These are phyloP conservation scores for Colletotrichum endophyticum DNA, from an alignment of 2,329 filamentous ascomycete genomes.

Conservation along the genomic window DNA sequence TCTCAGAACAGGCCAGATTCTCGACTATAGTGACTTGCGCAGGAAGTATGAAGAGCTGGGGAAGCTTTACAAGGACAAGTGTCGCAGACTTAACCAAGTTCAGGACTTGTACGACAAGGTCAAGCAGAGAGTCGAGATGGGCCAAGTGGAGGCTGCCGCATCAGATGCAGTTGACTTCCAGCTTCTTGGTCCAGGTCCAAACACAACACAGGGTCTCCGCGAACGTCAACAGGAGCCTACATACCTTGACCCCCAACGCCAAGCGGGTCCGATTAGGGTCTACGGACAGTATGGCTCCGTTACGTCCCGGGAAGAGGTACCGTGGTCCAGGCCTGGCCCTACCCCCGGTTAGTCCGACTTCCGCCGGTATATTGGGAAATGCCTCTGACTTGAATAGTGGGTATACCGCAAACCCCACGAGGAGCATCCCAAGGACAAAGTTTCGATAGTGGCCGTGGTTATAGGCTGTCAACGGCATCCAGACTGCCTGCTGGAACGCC, in stretches of 20 bases:
- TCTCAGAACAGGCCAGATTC: slow-evolving; percentile 51
- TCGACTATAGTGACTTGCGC: slow-evolving; percentile 67
- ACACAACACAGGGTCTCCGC: not conserved
- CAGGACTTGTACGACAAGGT: slow-evolving; percentile 70
- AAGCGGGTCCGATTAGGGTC: not conserved
- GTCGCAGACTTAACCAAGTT: slow-evolving; percentile 68
- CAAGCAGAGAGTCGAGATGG: slow-evolving; percentile 59
- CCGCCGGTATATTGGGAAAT: not conserved
- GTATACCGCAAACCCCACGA: slow-evolving; percentile 34
- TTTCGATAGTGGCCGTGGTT: slow-evolving; percentile 25
- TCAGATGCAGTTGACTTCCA: slow-evolving; percentile 36
- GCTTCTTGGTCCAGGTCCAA: not conserved
- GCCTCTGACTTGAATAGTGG: slow-evolving; percentile 22
- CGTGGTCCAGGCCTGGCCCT: slow-evolving; percentile 8
- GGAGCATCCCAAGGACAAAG: slow-evolving; percentile 28
- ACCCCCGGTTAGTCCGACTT: slow-evolving; percentile 22
- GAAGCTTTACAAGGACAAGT: slow-evolving; percentile 72
- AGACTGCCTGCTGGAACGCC: slow-evolving; percentile 34
- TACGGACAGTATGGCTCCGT: not conserved
- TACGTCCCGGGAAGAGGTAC: not conserved
- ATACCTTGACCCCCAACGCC: not conserved
- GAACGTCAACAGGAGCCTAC: not conserved
- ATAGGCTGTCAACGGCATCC: slow-evolving; percentile 33
- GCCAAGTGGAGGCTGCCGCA: slow-evolving; percentile 60
- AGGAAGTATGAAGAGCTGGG: slow-evolving; percentile 76